Conservation (phyloP, 164 flowering plant species). For the Brasenia schreberi region DNA sequence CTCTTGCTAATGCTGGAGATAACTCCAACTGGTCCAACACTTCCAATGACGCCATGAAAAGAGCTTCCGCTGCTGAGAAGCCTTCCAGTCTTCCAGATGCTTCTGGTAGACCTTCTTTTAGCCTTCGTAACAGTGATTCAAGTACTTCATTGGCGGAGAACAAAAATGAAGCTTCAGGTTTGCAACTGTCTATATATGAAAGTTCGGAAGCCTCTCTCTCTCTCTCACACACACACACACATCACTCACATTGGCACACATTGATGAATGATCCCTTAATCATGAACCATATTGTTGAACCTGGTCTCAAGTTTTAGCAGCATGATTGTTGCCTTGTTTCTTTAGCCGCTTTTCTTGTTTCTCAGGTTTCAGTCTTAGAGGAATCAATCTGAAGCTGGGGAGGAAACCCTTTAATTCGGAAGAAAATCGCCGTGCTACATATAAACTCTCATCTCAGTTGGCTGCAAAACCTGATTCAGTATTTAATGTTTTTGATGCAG, state of each 20-base stretch:
- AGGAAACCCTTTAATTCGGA: conserved; percentile 36
- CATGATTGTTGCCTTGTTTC: not conserved
- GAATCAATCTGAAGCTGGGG: conserved; percentile 26
- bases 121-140: conserved; percentile 19
- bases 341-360: conserved; percentile 2
- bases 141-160: conserved; percentile 22
- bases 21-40: conserved; percentile 15
- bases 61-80: conserved; percentile 23
- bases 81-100: conserved; percentile 12
- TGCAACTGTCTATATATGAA: not conserved
- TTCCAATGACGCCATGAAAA: conserved; percentile 23
- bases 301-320: not conserved
- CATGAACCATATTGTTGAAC: not conserved
- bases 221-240: not conserved
- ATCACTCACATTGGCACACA: not conserved
- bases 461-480: conserved; percentile 27
- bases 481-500: conserved; percentile 34
- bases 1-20: conserved; percentile 40
- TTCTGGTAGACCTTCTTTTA: conserved; percentile 16
- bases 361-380: conserved; percentile 33
- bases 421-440: conserved; percentile 63
- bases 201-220: not conserved
- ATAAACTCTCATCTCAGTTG: conserved; percentile 23
- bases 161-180: conserved; percentile 36
- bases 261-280: not conserved